Evolutionary conservation across 768 basidiomycete species (phyloP), one percentile per base, ranked within the genome.

Genomic region (Lentinula boryana): DNA sequence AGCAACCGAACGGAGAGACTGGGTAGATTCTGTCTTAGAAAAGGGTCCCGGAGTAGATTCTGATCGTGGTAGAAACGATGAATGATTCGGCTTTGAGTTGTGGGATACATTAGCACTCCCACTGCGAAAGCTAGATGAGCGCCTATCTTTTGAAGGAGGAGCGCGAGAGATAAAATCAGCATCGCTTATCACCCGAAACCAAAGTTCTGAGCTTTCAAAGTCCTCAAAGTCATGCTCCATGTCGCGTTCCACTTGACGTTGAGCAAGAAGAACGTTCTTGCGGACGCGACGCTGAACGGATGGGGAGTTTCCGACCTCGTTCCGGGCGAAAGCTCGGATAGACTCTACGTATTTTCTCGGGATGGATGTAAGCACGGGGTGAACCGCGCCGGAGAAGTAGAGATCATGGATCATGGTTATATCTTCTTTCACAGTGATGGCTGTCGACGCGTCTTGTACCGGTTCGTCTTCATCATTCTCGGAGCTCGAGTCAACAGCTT

Each of bases 161-260:
- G 68, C 64, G 44, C 63, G 64, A 56, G 60, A 63, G 0, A 69
- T 67, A 58, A 80, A 77, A 48, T 85, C 83, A 1, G 82, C 77
- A 68, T 94, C 92, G 7, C 87, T 84, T 7, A 92, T 76, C 1
- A 92, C 94, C 53, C 93, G 89, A 74, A 95, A 92, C 87, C 92
- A 98, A 4, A 99, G 80, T 63, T 97, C 94, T 18, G 91, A 93
- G 62, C 85, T 78, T 67, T 88, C 84, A 68, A 99, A 98, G 7
- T 87, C 87, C 53, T 90, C 88, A 68, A 96, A 97, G 69, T 96
- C 94, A 54, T 89, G 89, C 63, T 91, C 88, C 93, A 99, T 95
- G 54, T 87, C 84, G 35, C 85, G 82, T 69, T 96, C 91, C 1
- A 95, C 86, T 65, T 95, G 89, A 63, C 80, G 76, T 68, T 98